Percentiles rank a stretch among this genome's conserved stretches.
phyloP scores from a whole-genome alignment of 768 basidiomycete genomes.

The Favolaschia claudopus region DNA sequence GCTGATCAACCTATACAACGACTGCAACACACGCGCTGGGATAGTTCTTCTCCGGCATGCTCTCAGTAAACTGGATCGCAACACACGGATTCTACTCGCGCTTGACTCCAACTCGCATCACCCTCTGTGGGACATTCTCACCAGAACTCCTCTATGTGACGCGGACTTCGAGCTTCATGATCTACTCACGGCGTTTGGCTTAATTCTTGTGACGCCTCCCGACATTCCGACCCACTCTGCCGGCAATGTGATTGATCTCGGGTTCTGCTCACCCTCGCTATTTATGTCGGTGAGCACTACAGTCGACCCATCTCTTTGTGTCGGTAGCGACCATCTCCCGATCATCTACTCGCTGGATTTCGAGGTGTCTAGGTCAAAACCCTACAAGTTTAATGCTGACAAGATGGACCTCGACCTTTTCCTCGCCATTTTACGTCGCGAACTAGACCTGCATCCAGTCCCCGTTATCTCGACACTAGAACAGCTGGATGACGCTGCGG shows the following conservation, averaged over 20 bases:
- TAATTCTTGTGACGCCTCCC: not conserved
- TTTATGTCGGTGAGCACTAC: too few relatives aligned
- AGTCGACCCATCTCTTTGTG: not conserved
- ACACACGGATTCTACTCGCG: not conserved
- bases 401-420: not conserved
- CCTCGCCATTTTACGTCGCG: not conserved
- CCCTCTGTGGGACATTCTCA: not conserved
- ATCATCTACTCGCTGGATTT: not conserved
- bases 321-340: not conserved
- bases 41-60: too few relatives aligned
- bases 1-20: too few relatives aligned
- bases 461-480: not conserved
- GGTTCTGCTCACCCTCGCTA: not conserved
- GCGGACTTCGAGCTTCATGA: not conserved
- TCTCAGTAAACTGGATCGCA: too few relatives aligned
- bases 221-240: not conserved
- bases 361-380: not conserved
- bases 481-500: not conserved
- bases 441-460: not conserved
- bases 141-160: not conserved
- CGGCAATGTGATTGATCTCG: not conserved
- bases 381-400: not conserved
- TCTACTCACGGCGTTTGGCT: not conserved
- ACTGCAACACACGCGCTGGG: too few relatives aligned
- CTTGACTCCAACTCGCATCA: not conserved